Base-by-base conservation (phyloP, 345 rosid genomes). In the Heritiera fomes region DNA sequence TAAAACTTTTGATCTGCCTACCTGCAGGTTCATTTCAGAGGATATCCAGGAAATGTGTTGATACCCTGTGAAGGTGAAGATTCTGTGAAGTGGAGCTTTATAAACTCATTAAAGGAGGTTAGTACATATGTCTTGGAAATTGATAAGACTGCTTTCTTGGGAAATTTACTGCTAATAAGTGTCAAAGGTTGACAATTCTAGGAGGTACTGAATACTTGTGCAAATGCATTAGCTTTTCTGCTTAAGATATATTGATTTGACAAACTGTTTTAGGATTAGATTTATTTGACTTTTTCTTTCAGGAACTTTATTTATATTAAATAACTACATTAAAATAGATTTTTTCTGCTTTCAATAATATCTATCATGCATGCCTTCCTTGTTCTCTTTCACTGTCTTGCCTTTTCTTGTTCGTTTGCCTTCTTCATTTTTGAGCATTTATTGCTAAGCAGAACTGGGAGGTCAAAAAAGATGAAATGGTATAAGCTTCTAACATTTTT, bases 51-150 rank as follows among this genome's bases (percentile, higher is more conserved):
- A 82, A 89, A 86, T 80, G 66, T 92, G 41, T 84, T 93, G 86
- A 85, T 86, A 52, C 98, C 99, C 14, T 92, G 97, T 80, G 97
- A 93, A 85, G 97, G 97, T 77, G 97, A 93, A 88, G 99, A 93
- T 81, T 85, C 92, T 75, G 92, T 89, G 6, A 96, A 96, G 75
- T 91, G 99, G 99, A 92, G 87, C 91, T 96, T 89, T 77, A 91
- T 96, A 84, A 93, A 92, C 83, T 91, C 97, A 75, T 84, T 96
- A 64, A 93, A 96, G 87, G 98, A 95, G 96, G 99, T 93, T 80
- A 43, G 93, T 81, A 40, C 40, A 1, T 6, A 55, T 58, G 8
- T 73, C 40, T 1, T 73, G 49, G 8, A 68, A 43, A 2, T 45
- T 60, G 63, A 28, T 43, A 41, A 40, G 20, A 10, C 73, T 20